phyloP scores from a whole-genome alignment of 2,329 filamentous ascomycete genomes.

The Cladophialophora immunda region DNA sequence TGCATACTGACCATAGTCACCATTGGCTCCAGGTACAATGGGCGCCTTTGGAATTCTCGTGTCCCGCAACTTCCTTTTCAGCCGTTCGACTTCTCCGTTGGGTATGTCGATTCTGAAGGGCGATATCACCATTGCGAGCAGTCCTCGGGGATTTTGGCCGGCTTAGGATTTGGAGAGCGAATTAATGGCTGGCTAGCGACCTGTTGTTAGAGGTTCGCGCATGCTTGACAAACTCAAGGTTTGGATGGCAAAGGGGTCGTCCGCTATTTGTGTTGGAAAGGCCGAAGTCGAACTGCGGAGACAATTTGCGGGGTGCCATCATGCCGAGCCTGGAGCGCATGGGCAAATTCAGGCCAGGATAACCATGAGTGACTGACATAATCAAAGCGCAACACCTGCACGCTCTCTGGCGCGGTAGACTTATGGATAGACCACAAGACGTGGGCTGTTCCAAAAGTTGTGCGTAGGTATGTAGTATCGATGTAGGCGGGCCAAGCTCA shows the following conservation, averaged over 20 bases:
- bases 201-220: not conserved
- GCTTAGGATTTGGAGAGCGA: not conserved
- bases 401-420: not conserved
- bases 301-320: not conserved
- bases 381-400: not conserved
- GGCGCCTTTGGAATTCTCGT: conserved; percentile 29
- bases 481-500: not conserved
- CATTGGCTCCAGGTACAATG: conserved; percentile 32
- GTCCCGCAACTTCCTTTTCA: conserved; percentile 26
- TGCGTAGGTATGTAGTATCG: not conserved
- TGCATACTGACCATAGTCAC: conserved; percentile 25
- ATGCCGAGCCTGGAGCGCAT: not conserved
- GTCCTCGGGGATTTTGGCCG: not conserved
- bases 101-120: conserved; percentile 34
- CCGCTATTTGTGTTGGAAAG: not conserved
- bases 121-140: conserved; percentile 13
- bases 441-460: too few species aligned
- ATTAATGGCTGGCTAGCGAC: not conserved
- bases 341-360: not conserved
- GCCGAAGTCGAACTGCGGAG: not conserved
- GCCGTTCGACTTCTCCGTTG: conserved; percentile 28
- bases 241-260: not conserved
- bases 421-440: not conserved
- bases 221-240: not conserved
- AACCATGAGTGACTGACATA: not conserved